phyloP scores from a whole-genome alignment of 352 stramenopile species.

The Phytophthora pinifolia region DNA sequence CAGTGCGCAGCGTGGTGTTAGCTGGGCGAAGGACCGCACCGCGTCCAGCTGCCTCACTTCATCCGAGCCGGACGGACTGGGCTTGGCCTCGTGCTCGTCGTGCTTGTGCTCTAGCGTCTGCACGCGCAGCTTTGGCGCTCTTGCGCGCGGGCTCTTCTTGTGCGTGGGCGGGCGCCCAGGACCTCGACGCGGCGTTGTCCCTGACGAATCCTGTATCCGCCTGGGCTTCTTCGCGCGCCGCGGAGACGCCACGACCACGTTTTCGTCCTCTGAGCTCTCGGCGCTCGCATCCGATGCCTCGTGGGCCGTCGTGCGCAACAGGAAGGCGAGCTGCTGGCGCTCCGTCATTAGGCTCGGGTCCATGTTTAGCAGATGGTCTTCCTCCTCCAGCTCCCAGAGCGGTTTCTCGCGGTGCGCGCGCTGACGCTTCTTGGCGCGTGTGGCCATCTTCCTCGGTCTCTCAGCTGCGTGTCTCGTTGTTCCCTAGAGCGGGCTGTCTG shows the following conservation, averaged over 20 bases:
- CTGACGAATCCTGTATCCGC: constrained; percentile 6
- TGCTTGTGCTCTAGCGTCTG: constrained; percentile 2
- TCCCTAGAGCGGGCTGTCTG: no score
- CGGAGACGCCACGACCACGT: background rate
- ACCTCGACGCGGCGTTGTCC: constrained; percentile 13
- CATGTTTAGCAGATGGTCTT: constrained; percentile 30
- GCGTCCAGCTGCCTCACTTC: constrained; percentile 43
- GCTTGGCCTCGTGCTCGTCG: constrained; percentile 14
- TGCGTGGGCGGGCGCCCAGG: constrained; percentile 29
- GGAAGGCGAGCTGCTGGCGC: constrained; percentile 76
- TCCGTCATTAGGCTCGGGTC: constrained; percentile 80
- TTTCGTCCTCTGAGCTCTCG: constrained; percentile 35
- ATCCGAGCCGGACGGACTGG: constrained; percentile 51
- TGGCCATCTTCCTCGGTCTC: constrained; percentile 17
- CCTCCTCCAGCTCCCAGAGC: constrained; percentile 16
- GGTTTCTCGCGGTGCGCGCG: constrained; percentile 12
- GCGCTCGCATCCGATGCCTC: constrained; percentile 39
- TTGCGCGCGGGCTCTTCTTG: constrained; percentile 19
- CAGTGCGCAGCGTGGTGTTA: constrained; percentile 63
- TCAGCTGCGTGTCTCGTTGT: constrained; percentile 7
- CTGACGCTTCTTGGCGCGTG: constrained; percentile 21
- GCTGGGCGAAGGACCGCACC: constrained; percentile 18
- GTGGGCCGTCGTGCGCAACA: constrained; percentile 66
- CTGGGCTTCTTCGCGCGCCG: constrained; percentile 20
- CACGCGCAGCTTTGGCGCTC: constrained; percentile 12